Conservation (phyloP, 208 protist genomes). For the Leishmania gerbilli region DNA sequence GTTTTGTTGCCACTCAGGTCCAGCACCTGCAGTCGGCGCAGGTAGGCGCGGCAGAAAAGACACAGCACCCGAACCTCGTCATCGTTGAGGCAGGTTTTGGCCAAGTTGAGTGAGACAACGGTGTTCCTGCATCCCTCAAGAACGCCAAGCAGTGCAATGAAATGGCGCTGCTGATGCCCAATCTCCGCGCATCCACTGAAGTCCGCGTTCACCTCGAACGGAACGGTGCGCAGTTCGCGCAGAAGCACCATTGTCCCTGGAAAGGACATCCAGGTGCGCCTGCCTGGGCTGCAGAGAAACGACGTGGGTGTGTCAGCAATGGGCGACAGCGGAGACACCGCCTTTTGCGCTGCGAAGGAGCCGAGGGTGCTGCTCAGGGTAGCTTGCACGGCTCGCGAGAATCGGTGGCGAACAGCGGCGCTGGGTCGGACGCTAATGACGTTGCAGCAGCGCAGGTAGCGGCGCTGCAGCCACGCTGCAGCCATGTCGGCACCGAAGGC, state of each 20-base stretch:
- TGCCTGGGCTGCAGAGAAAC: background rate
- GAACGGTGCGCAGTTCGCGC: constrained; percentile 12
- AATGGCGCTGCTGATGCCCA: constrained; percentile 21
- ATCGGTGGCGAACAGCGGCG: constrained; percentile 11
- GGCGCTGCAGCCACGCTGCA: constrained; percentile 21
- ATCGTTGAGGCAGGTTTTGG: constrained; percentile 26
- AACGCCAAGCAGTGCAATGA: constrained; percentile 34
- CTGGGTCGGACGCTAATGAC: constrained; percentile 17
- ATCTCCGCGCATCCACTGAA: constrained; percentile 21
- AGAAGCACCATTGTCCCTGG: constrained; percentile 13
- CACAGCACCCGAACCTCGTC: constrained; percentile 31
- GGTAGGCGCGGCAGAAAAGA: constrained; percentile 48
- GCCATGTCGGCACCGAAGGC: constrained; percentile 8
- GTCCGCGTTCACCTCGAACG: constrained; percentile 25
- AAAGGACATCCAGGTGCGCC: constrained; percentile 27
- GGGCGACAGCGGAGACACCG: constrained; percentile 7
- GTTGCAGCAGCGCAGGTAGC: constrained; percentile 38
- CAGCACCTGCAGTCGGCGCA: constrained; percentile 35
- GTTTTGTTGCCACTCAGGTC: constrained; percentile 34
- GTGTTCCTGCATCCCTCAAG: constrained; percentile 32
- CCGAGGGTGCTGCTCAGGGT: background rate
- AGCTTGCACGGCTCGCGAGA: constrained; percentile 13
- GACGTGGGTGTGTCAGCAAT: background rate
- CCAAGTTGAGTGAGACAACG: constrained; percentile 19
- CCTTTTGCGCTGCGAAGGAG: constrained; percentile 9